Percentiles rank a stretch among this genome's conserved stretches.
Evolutionary conservation across 805 yeast genomes (phyloP).

Genomic region (Ogataea salicorniae): DNA sequence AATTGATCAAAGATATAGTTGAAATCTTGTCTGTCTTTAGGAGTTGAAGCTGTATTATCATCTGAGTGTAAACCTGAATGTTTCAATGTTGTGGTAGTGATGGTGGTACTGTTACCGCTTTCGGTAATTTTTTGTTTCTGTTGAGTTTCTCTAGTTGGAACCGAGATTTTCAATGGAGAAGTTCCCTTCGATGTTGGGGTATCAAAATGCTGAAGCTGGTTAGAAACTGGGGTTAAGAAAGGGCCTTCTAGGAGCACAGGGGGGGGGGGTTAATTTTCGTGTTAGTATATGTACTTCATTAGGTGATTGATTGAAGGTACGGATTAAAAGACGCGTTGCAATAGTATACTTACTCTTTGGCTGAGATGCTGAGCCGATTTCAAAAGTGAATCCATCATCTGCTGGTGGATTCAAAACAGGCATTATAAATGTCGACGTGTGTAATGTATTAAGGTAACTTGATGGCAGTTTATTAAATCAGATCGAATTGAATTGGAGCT

Average conservation of each 20-base stretch:
- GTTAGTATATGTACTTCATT: neutral
- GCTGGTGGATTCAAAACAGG: too few species aligned
- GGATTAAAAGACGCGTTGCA: neutral
- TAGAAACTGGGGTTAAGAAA: neutral
- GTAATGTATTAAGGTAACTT: too few species aligned
- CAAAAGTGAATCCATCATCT: slow-evolving; percentile 3
- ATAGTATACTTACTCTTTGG: neutral
- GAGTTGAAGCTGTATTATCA: neutral
- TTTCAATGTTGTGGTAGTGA: too few species aligned
- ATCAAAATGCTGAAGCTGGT: neutral
- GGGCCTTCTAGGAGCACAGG: neutral
- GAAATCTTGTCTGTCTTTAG: slow-evolving; percentile 21
- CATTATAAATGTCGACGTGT: too few species aligned
- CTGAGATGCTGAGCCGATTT: neutral
- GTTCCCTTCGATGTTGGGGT: slow-evolving; percentile 1
- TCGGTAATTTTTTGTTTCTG: neutral
- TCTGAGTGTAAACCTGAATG: neutral
- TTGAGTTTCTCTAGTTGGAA: neutral
- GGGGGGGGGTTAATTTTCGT: neutral
- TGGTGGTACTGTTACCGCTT: neutral
- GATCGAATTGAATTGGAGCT: too few species aligned
- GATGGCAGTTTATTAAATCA: too few species aligned
- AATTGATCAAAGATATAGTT: slow-evolving; percentile 21
- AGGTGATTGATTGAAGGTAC: neutral
- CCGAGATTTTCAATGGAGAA: slow-evolving; percentile 1